Percentiles rank a stretch among this genome's conserved stretches.
phyloP scores from a whole-genome alignment of 2,329 filamentous ascomycete genomes.

The Diplodia intermedia region DNA sequence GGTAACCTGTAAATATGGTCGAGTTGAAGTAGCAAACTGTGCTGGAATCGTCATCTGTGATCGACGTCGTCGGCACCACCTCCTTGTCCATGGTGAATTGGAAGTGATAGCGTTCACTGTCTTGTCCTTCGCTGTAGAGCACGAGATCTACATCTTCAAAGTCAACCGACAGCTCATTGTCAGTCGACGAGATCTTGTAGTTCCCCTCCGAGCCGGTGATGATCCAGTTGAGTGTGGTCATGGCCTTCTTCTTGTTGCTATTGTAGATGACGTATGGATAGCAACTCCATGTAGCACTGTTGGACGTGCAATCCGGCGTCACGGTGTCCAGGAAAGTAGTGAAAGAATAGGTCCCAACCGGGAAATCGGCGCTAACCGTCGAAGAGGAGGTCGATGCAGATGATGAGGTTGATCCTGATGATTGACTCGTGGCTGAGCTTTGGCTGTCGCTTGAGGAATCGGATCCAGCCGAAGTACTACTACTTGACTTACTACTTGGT shows the following conservation, averaged over 20 bases:
- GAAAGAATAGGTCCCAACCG: conserved; percentile 68
- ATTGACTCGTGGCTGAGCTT: neutral
- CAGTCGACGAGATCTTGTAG: conserved; percentile 63
- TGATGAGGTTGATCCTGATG: neutral
- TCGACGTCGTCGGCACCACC: conserved; percentile 56
- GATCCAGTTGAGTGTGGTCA: conserved; percentile 67
- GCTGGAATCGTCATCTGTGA: conserved; percentile 55
- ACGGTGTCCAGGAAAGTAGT: conserved; percentile 63
- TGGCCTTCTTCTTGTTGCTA: conserved; percentile 48
- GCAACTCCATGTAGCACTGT: conserved; percentile 67
- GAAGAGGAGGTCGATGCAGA: conserved; percentile 26
- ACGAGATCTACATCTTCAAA: conserved; percentile 62
- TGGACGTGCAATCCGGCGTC: conserved; percentile 64
- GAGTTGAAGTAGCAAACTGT: conserved; percentile 65
- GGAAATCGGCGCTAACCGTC: conserved; percentile 55
- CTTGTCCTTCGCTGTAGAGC: conserved; percentile 56
- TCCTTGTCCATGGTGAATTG: conserved; percentile 60
- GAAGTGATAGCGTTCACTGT: conserved; percentile 66
- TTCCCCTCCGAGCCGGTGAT: conserved; percentile 53
- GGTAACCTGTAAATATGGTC: conserved; percentile 62
- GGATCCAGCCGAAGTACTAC: conserved; percentile 3
- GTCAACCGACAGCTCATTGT: conserved; percentile 63
- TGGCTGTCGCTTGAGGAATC: neutral
- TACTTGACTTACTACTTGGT: conserved; percentile 13
- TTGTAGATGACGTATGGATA: conserved; percentile 63